phyloP scores from a whole-genome alignment of 441 rosid genomes.

The Eruca vesicaria region DNA sequence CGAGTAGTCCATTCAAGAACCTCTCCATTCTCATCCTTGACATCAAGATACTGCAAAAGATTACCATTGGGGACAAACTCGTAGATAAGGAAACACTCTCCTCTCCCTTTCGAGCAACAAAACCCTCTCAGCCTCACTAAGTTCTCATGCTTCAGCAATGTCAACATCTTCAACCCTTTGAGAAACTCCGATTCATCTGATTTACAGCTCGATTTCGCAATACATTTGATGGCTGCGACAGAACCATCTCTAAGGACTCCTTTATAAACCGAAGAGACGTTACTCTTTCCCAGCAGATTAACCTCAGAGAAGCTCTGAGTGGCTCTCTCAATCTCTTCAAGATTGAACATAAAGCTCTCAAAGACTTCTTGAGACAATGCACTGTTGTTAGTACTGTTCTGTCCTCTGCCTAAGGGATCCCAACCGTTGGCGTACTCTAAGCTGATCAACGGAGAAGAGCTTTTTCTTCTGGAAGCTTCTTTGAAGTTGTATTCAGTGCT shows the following conservation, averaged over 20 bases:
- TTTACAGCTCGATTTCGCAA: conserved; percentile 83
- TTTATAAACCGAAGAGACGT: conserved; percentile 66
- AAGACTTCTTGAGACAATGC: conserved; percentile 67
- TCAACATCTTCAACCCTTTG: conserved; percentile 75
- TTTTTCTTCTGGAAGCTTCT: conserved; percentile 54
- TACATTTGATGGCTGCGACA: conserved; percentile 62
- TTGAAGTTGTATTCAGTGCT: conserved; percentile 77
- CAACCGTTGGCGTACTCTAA: conserved; percentile 91
- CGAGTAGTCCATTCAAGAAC: conserved; percentile 85
- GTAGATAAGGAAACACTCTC: conserved; percentile 85
- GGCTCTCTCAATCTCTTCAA: conserved; percentile 91
- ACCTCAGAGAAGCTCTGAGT: conserved; percentile 83
- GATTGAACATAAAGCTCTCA: conserved; percentile 79
- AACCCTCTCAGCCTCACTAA: conserved; percentile 80
- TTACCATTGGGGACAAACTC: conserved; percentile 82
- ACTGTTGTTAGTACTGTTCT: conserved; percentile 38
- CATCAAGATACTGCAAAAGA: conserved; percentile 70
- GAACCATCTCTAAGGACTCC: conserved; percentile 85
- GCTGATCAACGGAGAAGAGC: conserved; percentile 74
- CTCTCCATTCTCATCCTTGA: conserved; percentile 48
- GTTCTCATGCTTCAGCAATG: conserved; percentile 76
- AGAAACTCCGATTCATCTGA: conserved; percentile 80
- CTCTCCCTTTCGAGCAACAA: conserved; percentile 93
- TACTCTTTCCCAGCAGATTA: conserved; percentile 72
- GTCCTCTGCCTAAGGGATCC: conserved; percentile 78